phyloP scores from a whole-genome alignment of 441 rosid genomes.

The Melastoma candidum region DNA sequence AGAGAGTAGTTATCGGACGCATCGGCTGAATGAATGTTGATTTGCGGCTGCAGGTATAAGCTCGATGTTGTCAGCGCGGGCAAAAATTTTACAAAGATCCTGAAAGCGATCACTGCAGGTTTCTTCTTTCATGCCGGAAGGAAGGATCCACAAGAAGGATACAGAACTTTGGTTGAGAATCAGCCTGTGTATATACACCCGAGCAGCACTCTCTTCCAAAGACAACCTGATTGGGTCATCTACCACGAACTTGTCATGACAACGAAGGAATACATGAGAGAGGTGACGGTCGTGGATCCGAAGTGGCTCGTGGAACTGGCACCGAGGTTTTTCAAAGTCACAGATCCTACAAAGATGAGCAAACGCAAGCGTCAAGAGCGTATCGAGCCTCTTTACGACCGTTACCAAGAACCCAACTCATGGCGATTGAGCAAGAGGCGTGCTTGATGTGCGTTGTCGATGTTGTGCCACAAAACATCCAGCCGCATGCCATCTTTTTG shows the following conservation, averaged over 20 bases:
- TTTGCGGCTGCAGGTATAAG: slow-evolving; percentile 48
- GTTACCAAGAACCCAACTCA: slow-evolving; percentile 65
- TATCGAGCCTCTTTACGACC: slow-evolving; percentile 54
- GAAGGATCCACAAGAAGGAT: slow-evolving; percentile 93
- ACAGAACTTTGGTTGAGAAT: slow-evolving; percentile 82
- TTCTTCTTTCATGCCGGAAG: slow-evolving; percentile 80
- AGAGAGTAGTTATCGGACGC: not conserved
- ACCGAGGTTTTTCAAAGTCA: slow-evolving; percentile 59
- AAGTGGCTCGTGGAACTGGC: slow-evolving; percentile 67
- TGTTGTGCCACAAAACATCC: too few relatives aligned
- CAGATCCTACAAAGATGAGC: slow-evolving; percentile 64
- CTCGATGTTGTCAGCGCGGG: slow-evolving; percentile 81
- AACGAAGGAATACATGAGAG: slow-evolving; percentile 67
- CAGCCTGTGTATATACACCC: slow-evolving; percentile 93
- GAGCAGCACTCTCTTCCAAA: slow-evolving; percentile 89
- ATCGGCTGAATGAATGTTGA: slow-evolving; percentile 6
- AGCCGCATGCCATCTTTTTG: too few relatives aligned
- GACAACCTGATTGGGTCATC: slow-evolving; percentile 95
- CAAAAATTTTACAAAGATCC: slow-evolving; percentile 71
- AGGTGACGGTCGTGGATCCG: slow-evolving; percentile 54
- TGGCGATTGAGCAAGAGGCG: slow-evolving; percentile 67
- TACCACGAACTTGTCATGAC: slow-evolving; percentile 95
- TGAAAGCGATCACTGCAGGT: slow-evolving; percentile 89
- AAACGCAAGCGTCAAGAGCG: slow-evolving; percentile 69
- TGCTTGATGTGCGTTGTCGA: slow-evolving; percentile 25